Base-by-base conservation (phyloP, 2,329 filamentous ascomycete genomes). In the Cladophialophora yegresii region DNA sequence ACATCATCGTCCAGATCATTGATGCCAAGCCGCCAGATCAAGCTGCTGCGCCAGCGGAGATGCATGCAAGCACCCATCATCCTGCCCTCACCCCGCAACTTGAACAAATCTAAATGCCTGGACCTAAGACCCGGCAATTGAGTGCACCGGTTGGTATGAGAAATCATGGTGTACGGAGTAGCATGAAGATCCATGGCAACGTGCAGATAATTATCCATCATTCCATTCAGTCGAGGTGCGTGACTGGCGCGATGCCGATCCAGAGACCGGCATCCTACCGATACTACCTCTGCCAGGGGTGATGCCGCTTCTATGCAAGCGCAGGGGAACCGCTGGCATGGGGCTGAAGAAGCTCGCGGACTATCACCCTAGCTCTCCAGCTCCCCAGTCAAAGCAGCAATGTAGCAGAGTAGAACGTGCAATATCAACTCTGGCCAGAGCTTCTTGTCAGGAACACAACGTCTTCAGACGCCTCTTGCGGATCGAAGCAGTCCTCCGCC, bases 181-280 rank as follows among this genome's bases (percentile, higher is more conserved):
- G 26, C 20, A 32, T n/a, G 23, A 30, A 12, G 51, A 54, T 30
- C 51, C 26, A 28, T 50, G 49, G 12, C 56, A 50, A 54, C 26
- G n/a, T 20, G 28, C 16, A 4, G 13, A 30, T 54, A n/a, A n/a
- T n/a, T n/a, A 33, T n/a, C 26, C 28, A 54, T 54, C 22, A 13
- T 54, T 4, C 4, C 8, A 5, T 51, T 54, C 51, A 30, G 51
- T 54, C 51, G 16, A 8, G 8, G 16, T 54, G 51, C 51, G 51
- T 54, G 28, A 20, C 12, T 54, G 51, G 51, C 51, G 51, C 13
- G 45, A 32, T 33, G 56, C n/a, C 56, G 56, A 58, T 50, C 56
- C 8, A 47, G 47, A 7, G 26, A 12, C 40, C 40, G 40, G 40
- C 45, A 58, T 58, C 32, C 28, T 58, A 47, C 40, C 43, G 56